Base-by-base conservation (phyloP, 148 eudicot species). In the Chenopodium formosanum region DNA sequence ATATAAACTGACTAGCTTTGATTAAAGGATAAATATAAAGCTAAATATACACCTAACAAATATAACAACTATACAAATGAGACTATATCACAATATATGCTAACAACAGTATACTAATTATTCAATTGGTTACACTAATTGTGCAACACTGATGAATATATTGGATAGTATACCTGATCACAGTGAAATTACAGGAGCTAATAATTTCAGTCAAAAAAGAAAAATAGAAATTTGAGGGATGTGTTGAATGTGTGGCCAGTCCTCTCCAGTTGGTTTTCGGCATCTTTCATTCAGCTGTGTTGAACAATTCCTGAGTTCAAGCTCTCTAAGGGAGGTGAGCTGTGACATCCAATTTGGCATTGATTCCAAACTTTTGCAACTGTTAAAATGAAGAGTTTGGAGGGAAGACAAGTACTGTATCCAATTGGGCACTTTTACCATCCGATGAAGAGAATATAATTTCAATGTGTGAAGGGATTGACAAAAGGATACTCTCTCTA, bases 331-430 rank as follows among this genome's bases (percentile, higher is more conserved):
- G 13, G 78, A 83, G 17, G 63, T 56, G 25, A 83, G 81, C 7
- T 32, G 10, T 9, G n/a, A 56, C 16, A 63, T 82, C 84, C 79
- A 82, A 25, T 68, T 58, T 4, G 84, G 84, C 7, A 82, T 13
- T 9, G 74, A 70, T 73, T 47, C n/a, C 34, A 82, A 27, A 5
- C 17, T 25, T 48, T 25, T 7, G 10, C 71, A 52, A 32, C 0
- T 2, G 4, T 9, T 0, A 75, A 75, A 20, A 6, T 8, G 0
- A 1, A 82, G 69, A 6, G 66, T 25, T 50, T 50, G 68, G 25
- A 82, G 74, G 56, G 79, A 16, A 46, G 73, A 62, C 20, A 72
- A 17, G 73, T 60, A 48, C 12, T 44, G 64, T 40, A 83, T 48
- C 27, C 79, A 73, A 9, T 68, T 9, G 0, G 82, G 82, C 53